phyloP scores from a whole-genome alignment of 495 filamentous ascomycete genomes.

The Penicillium diatomitis region DNA sequence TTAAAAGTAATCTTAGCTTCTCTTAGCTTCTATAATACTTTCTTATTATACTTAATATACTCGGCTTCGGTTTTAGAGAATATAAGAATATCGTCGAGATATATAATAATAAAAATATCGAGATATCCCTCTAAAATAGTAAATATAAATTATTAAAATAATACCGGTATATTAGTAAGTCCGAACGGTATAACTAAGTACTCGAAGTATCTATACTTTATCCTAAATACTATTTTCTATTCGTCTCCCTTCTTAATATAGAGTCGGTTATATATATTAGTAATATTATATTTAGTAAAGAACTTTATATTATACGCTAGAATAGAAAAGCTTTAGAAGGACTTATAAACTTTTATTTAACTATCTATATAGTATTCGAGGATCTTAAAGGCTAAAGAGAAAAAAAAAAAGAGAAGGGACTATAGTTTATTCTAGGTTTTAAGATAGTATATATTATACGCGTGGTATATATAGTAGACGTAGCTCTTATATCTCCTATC shows the following conservation, averaged over 20 bases:
- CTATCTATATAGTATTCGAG: no score
- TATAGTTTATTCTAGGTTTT: no score
- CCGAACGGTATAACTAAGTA: conserved; percentile 11
- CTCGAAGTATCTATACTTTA: conserved; percentile 8
- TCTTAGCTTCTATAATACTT: background rate
- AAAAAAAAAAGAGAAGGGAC: no score
- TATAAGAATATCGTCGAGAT: background rate
- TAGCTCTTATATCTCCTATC: no score
- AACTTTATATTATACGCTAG: no score
- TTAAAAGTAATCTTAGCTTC: background rate
- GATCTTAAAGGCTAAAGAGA: no score
- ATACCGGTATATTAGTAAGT: conserved; percentile 9
- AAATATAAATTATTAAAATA: conserved; percentile 6
- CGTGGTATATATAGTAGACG: no score
- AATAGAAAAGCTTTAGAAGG: no score
- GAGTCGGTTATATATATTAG: conserved; percentile 7
- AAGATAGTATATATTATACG: no score
- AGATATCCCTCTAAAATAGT: background rate
- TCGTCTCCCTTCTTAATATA: conserved; percentile 6
- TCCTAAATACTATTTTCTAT: conserved; percentile 13
- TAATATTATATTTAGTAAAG: conserved; percentile 19
- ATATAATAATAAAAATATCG: background rate
- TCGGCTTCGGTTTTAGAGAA: background rate
- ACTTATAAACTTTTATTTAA: no score
- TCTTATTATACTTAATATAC: background rate